Evolutionary conservation across 345 rosid genomes (phyloP).

Genomic region (Salix koriyanagi): DNA sequence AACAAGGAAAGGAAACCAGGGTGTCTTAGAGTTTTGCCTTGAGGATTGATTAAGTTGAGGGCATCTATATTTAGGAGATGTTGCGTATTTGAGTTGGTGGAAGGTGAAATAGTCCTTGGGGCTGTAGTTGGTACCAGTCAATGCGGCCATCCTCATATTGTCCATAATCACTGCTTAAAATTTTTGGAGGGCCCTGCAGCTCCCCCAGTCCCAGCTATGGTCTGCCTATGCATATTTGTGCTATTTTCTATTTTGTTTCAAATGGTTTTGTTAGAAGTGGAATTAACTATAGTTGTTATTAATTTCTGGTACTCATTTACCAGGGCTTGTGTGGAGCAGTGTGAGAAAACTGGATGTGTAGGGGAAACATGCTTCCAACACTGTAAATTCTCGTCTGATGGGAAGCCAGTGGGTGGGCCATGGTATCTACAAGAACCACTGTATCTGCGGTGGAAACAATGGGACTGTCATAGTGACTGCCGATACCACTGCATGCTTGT

Average conservation of each 20-base stretch:
- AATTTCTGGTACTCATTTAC: neutral
- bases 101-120: neutral
- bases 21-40: neutral
- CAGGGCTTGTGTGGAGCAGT: constrained; percentile 70
- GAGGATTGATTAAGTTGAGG: neutral
- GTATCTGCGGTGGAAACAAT: constrained; percentile 77
- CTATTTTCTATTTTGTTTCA: neutral
- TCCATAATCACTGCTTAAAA: neutral
- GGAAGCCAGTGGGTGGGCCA: constrained; percentile 68
- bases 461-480: constrained; percentile 78
- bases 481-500: constrained; percentile 74
- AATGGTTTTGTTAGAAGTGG: neutral
- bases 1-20: neutral
- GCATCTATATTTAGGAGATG: neutral
- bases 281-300: neutral
- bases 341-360: constrained; percentile 80
- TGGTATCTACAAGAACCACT: constrained; percentile 93
- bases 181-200: neutral
- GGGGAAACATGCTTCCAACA: constrained; percentile 75
- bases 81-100: neutral
- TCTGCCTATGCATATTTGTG: neutral
- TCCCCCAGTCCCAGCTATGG: neutral
- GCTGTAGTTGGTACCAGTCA: neutral
- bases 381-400: constrained; percentile 85
- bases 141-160: neutral